Base-by-base conservation (phyloP, 2,329 filamentous ascomycete species). In the Dothidotthia symphoricarpi region DNA sequence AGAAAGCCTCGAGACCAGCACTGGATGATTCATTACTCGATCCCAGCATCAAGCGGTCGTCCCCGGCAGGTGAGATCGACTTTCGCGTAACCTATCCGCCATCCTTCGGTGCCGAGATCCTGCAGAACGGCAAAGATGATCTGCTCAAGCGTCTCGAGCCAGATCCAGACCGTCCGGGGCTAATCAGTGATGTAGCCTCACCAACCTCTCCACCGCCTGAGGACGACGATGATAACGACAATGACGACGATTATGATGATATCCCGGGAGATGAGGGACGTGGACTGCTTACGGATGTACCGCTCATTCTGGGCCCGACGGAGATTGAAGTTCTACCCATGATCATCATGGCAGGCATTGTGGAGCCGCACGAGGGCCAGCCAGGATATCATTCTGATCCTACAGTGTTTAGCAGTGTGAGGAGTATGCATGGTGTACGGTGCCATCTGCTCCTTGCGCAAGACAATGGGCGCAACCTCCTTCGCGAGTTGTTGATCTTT, bases 271-370 rank as follows among this genome's bases (percentile, higher is more conserved):
- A 87, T 3, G 85, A 87, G 15, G 77, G 87, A 59, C 85, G 88
- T 13, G 91, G 91, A 10, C 72, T 97, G 11, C 72, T 97, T 38
- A 96, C 91, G 0, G 91, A 97, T 63, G 88, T 97, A 10, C 91
- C 91, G 19, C 86, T 97, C 51, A 95, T 96, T 25, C 75, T 97
- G 19, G 90, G 94, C 28, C 91, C 91, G 0, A 90, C 89, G 39
- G 91, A 97, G 67, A 96, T 96, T 36, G 91, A 97, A 67, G 90
- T 93, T 5, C 72, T 97, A 36, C 91, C 95, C 38, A 95, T 96
- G 90, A 94, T 96, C 43, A 85, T 97, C 56, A 95, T 96, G 72
- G 90, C 88, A 11, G 94, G 90, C 46, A 94, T 97, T 36, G 81
- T 95, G 15, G 87, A 94, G 55, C 82, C 81, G n/a, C 75, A 80